phyloP scores from a whole-genome alignment of 1,284 basidiomycete genomes.

The Ganoderma leucocontextum region DNA sequence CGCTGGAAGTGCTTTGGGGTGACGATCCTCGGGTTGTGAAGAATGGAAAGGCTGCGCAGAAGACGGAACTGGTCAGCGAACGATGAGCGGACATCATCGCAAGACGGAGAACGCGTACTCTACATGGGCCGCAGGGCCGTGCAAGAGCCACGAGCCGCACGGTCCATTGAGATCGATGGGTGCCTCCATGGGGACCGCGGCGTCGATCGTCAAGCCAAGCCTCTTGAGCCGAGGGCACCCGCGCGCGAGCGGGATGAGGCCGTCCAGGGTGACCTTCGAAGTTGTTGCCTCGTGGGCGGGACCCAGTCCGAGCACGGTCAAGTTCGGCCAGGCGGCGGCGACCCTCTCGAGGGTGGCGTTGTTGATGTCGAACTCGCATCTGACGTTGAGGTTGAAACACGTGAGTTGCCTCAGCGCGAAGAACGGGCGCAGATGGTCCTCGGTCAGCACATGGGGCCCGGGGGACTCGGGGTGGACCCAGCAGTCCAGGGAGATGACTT shows the following conservation, averaged over 20 bases:
- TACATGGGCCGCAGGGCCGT: not conserved
- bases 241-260: slow-evolving; percentile 13
- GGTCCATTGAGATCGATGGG: not conserved
- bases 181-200: not conserved
- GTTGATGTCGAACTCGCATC: slow-evolving; percentile 10
- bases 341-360: not conserved
- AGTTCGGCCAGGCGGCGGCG: slow-evolving; percentile 10
- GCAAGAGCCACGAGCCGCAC: not conserved
- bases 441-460: not conserved
- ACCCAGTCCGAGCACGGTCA: slow-evolving; percentile 10
- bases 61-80: not conserved
- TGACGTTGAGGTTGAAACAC: not conserved
- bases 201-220: slow-evolving; percentile 9
- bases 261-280: slow-evolving; percentile 8
- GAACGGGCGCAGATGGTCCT: slow-evolving; percentile 5
- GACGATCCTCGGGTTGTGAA: not conserved
- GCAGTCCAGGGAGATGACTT: not conserved
- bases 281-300: not conserved
- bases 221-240: slow-evolving; percentile 7
- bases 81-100: too few species aligned
- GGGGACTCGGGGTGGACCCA: not conserved
- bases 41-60: not conserved
- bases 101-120: not conserved
- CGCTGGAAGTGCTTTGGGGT: not conserved
- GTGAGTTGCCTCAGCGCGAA: not conserved